These are phyloP conservation scores for Trypanosoma boissoni DNA, from an alignment of 208 protist species.

Conservation along the genomic window DNA sequence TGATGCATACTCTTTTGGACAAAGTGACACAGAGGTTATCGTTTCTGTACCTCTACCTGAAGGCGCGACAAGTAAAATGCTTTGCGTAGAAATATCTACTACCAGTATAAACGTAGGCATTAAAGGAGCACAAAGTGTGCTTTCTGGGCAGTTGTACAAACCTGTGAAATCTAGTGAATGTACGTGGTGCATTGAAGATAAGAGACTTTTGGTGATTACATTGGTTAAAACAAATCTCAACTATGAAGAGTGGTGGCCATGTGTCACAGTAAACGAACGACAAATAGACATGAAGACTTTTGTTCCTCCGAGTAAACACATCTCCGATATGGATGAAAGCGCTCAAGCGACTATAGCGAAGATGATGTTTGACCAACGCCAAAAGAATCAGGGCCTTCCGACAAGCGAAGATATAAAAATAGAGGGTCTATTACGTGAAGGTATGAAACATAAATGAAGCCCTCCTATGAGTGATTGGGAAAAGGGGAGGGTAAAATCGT, in stretches of 20 bases:
- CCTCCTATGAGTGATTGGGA: no score
- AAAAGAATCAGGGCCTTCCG: constrained; percentile 59
- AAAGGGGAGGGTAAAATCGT: no score
- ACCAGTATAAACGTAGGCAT: constrained; percentile 44
- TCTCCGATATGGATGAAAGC: constrained; percentile 76
- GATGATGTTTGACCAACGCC: constrained; percentile 92
- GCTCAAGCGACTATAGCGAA: constrained; percentile 81
- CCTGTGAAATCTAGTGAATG: constrained; percentile 75
- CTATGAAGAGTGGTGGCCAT: constrained; percentile 90
- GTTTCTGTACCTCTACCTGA: constrained; percentile 54
- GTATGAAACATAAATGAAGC: constrained; percentile 2
- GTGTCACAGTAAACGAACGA: constrained; percentile 55
- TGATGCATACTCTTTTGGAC: constrained; percentile 66
- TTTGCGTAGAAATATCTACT: constrained; percentile 56
- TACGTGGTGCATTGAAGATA: constrained; percentile 84
- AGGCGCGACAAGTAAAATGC: constrained; percentile 47
- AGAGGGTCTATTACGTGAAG: constrained; percentile 30
- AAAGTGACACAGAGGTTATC: constrained; percentile 75
- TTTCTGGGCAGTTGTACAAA: constrained; percentile 76
- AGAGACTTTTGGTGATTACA: constrained; percentile 51
- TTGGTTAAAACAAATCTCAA: constrained; percentile 78
- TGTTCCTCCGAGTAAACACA: constrained; percentile 64
- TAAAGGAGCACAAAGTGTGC: constrained; percentile 35
- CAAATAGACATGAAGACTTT: constrained; percentile 91
- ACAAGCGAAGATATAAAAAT: constrained; percentile 56